A percentile compares a stretch with the other conserved stretches of the same genome.
phyloP scores from a whole-genome alignment of 306 rosid genomes.

The Prunus salicina region DNA sequence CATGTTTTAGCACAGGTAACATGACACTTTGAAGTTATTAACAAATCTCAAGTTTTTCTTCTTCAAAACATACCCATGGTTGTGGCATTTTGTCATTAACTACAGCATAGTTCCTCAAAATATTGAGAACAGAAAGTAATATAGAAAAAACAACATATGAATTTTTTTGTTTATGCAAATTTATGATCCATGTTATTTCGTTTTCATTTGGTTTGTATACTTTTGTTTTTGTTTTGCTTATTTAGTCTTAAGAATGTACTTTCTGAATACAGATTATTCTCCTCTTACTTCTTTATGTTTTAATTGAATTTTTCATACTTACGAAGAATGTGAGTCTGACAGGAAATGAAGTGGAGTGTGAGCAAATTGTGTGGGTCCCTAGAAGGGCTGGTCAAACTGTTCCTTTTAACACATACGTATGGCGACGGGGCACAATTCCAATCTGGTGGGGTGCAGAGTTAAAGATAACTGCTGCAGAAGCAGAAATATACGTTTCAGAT shows the following conservation, averaged over 20 bases:
- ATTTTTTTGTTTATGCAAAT: neutral
- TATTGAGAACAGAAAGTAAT: neutral
- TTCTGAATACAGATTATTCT: neutral
- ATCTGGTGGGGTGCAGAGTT: conserved; percentile 99
- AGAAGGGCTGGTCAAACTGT: conserved; percentile 76
- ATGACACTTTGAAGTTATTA: conserved; percentile 7
- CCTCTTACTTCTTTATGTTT: conserved; percentile 10
- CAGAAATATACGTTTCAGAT: conserved; percentile 93
- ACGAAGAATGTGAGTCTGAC: conserved; percentile 31
- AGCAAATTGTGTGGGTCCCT: conserved; percentile 96
- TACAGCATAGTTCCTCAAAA: neutral
- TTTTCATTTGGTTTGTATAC: neutral
- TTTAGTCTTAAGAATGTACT: neutral
- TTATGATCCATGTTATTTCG: neutral
- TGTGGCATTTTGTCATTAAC: neutral
- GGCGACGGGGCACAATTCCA: conserved; percentile 99
- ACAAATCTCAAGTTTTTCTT: conserved; percentile 3
- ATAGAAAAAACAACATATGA: neutral
- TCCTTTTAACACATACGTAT: conserved; percentile 82
- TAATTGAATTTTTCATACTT: conserved; percentile 11
- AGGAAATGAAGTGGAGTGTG: conserved; percentile 99
- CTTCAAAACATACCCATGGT: neutral
- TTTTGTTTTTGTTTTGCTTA: neutral
- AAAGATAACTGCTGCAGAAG: conserved; percentile 95
- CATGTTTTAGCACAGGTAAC: conserved; percentile 93